Percentiles rank a stretch among this genome's conserved stretches.
Conservation (phyloP, 2,329 filamentous ascomycete genomes). For the Acrodontium crateriforme region DNA sequence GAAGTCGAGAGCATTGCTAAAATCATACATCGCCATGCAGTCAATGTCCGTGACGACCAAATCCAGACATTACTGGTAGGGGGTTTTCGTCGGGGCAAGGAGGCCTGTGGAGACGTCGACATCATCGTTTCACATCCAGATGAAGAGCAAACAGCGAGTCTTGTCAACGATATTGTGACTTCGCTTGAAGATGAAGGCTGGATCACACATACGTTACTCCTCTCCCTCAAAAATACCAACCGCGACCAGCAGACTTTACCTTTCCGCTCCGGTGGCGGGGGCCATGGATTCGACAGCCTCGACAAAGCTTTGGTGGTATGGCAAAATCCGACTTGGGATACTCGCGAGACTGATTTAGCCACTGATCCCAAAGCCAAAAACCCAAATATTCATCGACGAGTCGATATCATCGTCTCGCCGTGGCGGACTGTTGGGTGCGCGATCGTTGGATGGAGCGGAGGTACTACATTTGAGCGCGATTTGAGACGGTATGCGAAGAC, state of each 20-base stretch:
- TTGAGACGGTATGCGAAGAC: constrained; percentile 66
- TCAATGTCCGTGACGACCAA: constrained; percentile 39
- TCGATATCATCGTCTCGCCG: constrained; percentile 82
- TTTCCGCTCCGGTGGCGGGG: constrained; percentile 32
- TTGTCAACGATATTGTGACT: constrained; percentile 58
- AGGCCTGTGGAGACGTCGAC: constrained; percentile 67
- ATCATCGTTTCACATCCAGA: constrained; percentile 70
- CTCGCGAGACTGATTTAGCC: constrained; percentile 23
- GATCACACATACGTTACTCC: constrained; percentile 68
- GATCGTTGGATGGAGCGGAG: constrained; percentile 70
- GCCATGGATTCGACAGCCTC: constrained; percentile 66
- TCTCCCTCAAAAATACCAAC: constrained; percentile 56
- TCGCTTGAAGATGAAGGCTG: constrained; percentile 54
- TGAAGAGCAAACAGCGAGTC: constrained; percentile 49
- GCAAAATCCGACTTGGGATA: constrained; percentile 50
- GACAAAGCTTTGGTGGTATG: constrained; percentile 91
- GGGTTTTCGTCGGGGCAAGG: constrained; percentile 68
- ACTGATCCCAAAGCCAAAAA: constrained; percentile 39
- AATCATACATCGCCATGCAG: constrained; percentile 53
- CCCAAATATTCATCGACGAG: constrained; percentile 62
- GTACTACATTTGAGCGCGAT: constrained; percentile 81
- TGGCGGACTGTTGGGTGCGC: constrained; percentile 86
- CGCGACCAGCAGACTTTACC: constrained; percentile 54
- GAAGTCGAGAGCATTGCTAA: constrained; percentile 60
- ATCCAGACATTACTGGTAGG: constrained; percentile 57